Percentiles rank a stretch among this genome's conserved stretches.
phyloP scores from a whole-genome alignment of 169 alveolate species.

The Ichthyophthirius multifiliis region DNA sequence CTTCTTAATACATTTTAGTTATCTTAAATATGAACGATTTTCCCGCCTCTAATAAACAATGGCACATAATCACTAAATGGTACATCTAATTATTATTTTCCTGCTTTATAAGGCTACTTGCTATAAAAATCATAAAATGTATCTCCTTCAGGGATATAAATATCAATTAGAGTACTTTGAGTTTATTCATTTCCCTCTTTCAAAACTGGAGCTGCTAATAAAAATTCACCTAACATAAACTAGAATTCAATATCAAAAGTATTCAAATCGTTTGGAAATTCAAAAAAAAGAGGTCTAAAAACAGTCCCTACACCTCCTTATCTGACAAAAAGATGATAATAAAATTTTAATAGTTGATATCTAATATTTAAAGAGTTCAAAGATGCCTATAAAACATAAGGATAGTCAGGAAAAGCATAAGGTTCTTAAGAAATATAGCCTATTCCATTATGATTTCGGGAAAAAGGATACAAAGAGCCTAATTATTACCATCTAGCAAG shows the following conservation, averaged over 20 bases:
- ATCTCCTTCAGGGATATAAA: not conserved
- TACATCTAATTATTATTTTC: not conserved
- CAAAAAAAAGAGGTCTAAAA: constrained; percentile 39
- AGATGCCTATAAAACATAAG: not conserved
- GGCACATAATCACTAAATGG: not conserved
- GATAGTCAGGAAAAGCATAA: constrained; percentile 1
- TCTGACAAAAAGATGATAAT: constrained; percentile 24
- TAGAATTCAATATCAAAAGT: constrained; percentile 18
- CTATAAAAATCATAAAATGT: not conserved
- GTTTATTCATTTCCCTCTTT: constrained; percentile 4
- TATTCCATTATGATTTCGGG: constrained; percentile 69
- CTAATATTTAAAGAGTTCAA: not conserved
- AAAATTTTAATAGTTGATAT: constrained; percentile 34
- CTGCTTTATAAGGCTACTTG: not conserved
- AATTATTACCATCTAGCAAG: constrained; percentile 78
- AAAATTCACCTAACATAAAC: constrained; percentile 33
- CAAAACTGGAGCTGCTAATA: constrained; percentile 40
- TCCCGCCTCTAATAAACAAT: not conserved
- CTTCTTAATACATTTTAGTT: not conserved
- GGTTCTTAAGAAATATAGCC: constrained; percentile 17
- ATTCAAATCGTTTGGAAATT: constrained; percentile 26
- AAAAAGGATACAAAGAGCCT: constrained; percentile 84
- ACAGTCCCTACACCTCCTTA: constrained; percentile 32
- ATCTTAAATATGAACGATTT: constrained; percentile 3
- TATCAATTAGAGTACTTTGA: not conserved